Evolutionary conservation across 2,329 filamentous ascomycete species (phyloP).

Genomic region (Drechslerella coelobrocha): DNA sequence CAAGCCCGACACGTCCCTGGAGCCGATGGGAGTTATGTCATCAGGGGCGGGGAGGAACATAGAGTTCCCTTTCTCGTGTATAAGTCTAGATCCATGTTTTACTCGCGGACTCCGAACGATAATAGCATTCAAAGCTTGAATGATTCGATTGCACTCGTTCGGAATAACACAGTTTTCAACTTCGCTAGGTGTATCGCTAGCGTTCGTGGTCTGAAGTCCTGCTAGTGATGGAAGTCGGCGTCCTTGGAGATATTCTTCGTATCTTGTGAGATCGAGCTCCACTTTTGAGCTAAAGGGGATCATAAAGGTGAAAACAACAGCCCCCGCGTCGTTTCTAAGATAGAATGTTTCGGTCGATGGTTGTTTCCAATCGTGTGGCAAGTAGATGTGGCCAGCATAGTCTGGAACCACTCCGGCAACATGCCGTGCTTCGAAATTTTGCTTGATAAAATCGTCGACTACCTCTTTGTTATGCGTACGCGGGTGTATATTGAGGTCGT

Average conservation of each 20-base stretch:
- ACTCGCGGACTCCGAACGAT: slow-evolving; percentile 21
- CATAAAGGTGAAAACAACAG: neutral
- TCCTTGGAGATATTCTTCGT: slow-evolving; percentile 11
- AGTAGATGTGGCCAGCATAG: slow-evolving; percentile 20
- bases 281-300: neutral
- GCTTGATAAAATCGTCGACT: slow-evolving; percentile 22
- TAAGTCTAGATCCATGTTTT: neutral
- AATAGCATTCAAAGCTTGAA: slow-evolving; percentile 34
- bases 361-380: slow-evolving; percentile 5
- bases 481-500: slow-evolving; percentile 56
- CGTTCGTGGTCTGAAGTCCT: neutral
- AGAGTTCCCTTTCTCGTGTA: slow-evolving; percentile 32
- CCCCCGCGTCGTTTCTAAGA: neutral
- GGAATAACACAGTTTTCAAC: slow-evolving; percentile 31
- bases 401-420: slow-evolving; percentile 10
- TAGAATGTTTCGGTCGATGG: neutral
- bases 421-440: neutral
- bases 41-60: neutral
- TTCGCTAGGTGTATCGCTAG: no score
- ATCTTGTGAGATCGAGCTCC: slow-evolving; percentile 5
- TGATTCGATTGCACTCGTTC: slow-evolving; percentile 4
- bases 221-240: neutral
- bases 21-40: neutral
- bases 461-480: slow-evolving; percentile 18
- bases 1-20: slow-evolving; percentile 9